Evolutionary conservation across 345 rosid genomes (phyloP).

Genomic region (Salix brachista): DNA sequence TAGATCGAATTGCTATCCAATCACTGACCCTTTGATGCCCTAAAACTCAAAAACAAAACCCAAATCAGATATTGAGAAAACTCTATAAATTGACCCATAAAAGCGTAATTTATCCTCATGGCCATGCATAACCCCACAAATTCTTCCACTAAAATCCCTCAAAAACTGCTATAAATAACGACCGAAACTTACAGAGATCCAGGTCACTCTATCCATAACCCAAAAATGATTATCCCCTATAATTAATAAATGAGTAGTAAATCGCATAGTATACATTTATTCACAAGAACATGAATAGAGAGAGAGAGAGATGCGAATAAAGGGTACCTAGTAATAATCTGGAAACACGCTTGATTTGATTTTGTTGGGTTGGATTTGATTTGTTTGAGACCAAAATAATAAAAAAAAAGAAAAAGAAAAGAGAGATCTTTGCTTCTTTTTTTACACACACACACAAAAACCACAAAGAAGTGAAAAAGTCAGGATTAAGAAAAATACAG

Average conservation of each 20-base stretch:
- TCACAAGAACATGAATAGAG: not conserved
- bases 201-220: not conserved
- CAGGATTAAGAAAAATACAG: no score
- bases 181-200: not conserved
- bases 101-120: not conserved
- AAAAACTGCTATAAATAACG: not conserved
- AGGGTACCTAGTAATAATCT: not conserved
- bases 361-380: no score
- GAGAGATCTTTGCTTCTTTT: not conserved
- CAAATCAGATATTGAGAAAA: not conserved
- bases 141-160: not conserved
- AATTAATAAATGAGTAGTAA: not conserved
- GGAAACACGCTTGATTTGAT: not conserved
- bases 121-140: not conserved
- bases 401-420: not conserved
- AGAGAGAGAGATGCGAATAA: not conserved
- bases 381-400: not conserved
- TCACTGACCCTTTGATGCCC: not conserved
- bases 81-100: not conserved
- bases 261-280: not conserved
- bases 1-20: not conserved
- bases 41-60: not conserved
- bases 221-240: not conserved
- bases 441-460: no score
- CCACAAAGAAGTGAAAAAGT: no score